Evolutionary conservation across 1,139 yeast genomes (phyloP).

Genomic region (Kodamaea plutei): DNA sequence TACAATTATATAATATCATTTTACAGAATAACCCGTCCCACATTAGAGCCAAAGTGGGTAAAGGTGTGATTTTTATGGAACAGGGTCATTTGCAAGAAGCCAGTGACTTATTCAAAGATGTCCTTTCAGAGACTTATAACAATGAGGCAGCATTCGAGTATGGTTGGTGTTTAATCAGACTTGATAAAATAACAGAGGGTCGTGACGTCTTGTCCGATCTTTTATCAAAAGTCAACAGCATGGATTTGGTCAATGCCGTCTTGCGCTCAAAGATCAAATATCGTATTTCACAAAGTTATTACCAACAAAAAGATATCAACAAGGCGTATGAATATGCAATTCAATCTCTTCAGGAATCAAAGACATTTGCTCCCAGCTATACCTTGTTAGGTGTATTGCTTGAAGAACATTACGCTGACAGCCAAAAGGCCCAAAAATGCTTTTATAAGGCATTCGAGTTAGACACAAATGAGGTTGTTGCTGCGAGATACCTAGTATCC

Average conservation of each 20-base stretch:
- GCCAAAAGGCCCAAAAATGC: constrained; percentile 74
- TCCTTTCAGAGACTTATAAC: constrained; percentile 44
- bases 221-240: constrained; percentile 42
- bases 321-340: constrained; percentile 52
- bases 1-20: constrained; percentile 64
- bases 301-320: constrained; percentile 28
- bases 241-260: constrained; percentile 55
- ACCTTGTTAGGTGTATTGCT: constrained; percentile 77
- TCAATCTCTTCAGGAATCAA: constrained; percentile 58
- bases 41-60: constrained; percentile 70
- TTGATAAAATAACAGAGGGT: constrained; percentile 53
- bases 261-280: constrained; percentile 42
- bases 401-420: constrained; percentile 52
- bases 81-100: constrained; percentile 58
- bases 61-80: constrained; percentile 72
- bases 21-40: constrained; percentile 47
- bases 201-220: constrained; percentile 45
- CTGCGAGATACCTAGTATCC: constrained; percentile 70
- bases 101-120: constrained; percentile 44
- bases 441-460: constrained; percentile 87
- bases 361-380: constrained; percentile 69
- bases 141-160: constrained; percentile 63
- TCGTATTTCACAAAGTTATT: constrained; percentile 65
- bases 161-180: constrained; percentile 72
- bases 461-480: constrained; percentile 67